Percentiles rank a stretch among this genome's conserved stretches.
phyloP scores from a whole-genome alignment of 306 rosid genomes.

The Prinsepia uniflora region DNA sequence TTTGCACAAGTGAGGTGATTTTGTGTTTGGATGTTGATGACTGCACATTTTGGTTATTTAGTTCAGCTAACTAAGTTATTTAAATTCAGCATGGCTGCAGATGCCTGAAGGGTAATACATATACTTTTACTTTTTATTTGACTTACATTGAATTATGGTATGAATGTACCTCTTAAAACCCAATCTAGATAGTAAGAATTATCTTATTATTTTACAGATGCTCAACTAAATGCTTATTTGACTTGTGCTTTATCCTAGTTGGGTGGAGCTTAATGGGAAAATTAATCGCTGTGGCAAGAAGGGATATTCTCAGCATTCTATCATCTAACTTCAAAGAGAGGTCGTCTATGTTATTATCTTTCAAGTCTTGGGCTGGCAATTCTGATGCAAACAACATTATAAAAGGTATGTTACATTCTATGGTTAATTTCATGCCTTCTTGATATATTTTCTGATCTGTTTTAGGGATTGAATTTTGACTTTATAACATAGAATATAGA shows the following conservation, averaged over 20 bases:
- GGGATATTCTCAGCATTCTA: constrained; percentile 55
- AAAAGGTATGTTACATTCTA: constrained; percentile 43
- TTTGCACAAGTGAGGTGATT: no score
- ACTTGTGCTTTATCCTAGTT: constrained; percentile 39
- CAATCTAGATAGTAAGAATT: not conserved
- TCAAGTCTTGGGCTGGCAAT: constrained; percentile 44
- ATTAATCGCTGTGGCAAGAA: constrained; percentile 70
- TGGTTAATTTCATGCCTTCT: not conserved
- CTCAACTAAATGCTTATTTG: constrained; percentile 15
- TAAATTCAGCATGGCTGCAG: not conserved
- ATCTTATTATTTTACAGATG: not conserved
- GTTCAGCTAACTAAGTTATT: not conserved
- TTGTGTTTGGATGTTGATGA: not conserved
- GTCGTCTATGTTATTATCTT: constrained; percentile 45
- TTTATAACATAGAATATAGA: no score
- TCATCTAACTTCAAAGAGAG: constrained; percentile 59
- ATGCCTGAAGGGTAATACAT: no score
- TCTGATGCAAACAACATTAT: constrained; percentile 32
- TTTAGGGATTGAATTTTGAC: no score
- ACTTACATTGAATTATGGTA: not conserved
- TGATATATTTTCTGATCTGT: not conserved
- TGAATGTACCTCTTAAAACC: not conserved
- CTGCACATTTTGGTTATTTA: not conserved
- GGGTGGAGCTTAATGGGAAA: constrained; percentile 70
- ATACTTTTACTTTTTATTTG: not conserved